Percentiles rank a stretch among this genome's conserved stretches.
Conservation (phyloP, 2,329 filamentous ascomycete genomes). For the Phyllosticta capitalensis region DNA sequence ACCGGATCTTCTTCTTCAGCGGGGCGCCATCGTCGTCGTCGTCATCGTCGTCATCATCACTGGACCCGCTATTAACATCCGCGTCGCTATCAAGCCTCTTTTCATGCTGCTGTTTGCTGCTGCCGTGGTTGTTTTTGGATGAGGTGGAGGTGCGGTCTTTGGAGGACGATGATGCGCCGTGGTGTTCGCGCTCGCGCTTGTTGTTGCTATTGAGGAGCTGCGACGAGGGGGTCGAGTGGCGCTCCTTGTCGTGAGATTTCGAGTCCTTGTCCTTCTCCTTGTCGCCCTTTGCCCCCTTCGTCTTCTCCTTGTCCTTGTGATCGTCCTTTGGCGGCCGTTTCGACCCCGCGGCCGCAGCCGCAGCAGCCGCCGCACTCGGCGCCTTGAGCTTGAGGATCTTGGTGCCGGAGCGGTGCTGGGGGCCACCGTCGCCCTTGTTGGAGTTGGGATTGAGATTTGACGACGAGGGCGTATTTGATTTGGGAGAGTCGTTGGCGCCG, state of each 20-base stretch:
- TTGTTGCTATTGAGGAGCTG: background rate
- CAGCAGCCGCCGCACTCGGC: background rate
- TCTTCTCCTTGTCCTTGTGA: background rate
- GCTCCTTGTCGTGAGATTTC: background rate
- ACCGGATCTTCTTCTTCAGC: slow-evolving; percentile 31
- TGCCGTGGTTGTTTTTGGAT: no score
- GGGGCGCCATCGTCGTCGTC: background rate
- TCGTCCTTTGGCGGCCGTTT: slow-evolving; percentile 10
- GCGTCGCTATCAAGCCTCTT: no score
- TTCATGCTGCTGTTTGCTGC: background rate
- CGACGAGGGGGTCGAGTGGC: background rate
- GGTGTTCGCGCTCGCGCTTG: slow-evolving; percentile 23
- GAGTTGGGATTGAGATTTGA: slow-evolving; percentile 24
- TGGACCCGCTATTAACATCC: no score
- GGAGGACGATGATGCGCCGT: no score
- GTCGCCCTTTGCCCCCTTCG: background rate
- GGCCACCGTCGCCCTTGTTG: slow-evolving; percentile 17
- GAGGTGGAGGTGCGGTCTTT: no score
- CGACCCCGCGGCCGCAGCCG: background rate
- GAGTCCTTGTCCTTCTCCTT: background rate
- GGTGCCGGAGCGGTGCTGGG: slow-evolving; percentile 22
- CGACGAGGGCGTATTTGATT: background rate
- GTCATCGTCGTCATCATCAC: no score
- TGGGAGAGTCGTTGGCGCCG: background rate
- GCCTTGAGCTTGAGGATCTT: slow-evolving; percentile 14